Evolutionary conservation across 140 eudicot species (phyloP).

Genomic region (Flaveria floridana): DNA sequence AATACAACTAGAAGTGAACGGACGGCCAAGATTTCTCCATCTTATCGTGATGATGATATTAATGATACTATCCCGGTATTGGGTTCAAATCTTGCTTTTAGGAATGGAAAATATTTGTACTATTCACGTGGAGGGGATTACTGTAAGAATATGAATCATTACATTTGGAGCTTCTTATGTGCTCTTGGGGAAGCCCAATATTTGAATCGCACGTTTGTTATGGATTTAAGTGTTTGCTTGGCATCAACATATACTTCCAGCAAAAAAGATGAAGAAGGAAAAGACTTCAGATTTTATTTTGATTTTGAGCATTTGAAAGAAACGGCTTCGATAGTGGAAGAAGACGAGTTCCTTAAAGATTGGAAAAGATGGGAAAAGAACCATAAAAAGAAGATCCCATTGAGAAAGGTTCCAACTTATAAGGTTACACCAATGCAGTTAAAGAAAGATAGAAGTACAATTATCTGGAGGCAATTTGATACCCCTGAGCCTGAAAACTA

Average conservation of each 20-base stretch:
- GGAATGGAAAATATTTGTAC: conserved; percentile 76
- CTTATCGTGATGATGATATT: conserved; percentile 68
- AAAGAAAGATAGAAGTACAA: conserved; percentile 67
- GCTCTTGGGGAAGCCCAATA: conserved; percentile 94
- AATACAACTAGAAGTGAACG: conserved; percentile 44
- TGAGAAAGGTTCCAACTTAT: conserved; percentile 68
- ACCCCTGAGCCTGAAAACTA: conserved; percentile 95
- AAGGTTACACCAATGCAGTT: conserved; percentile 84
- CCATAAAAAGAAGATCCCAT: conserved; percentile 61
- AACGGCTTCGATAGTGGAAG: conserved; percentile 67
- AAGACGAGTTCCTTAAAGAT: conserved; percentile 67
- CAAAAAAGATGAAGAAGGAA: conserved; percentile 84
- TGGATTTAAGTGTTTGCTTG: conserved; percentile 87
- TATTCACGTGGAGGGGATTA: conserved; percentile 95
- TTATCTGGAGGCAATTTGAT: conserved; percentile 90
- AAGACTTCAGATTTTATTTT: conserved; percentile 84
- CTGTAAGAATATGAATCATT: conserved; percentile 94
- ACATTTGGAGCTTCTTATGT: conserved; percentile 90
- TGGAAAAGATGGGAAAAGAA: conserved; percentile 82
- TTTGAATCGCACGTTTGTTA: conserved; percentile 86
- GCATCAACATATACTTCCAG: conserved; percentile 59
- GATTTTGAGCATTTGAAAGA: conserved; percentile 98
- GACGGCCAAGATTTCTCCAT: conserved; percentile 41
- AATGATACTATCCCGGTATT: conserved; percentile 75
- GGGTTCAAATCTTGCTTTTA: conserved; percentile 63